These are phyloP conservation scores for Oryza rufipogon DNA, from an alignment of 176 grass and related monocot species.

Conservation along the genomic window DNA sequence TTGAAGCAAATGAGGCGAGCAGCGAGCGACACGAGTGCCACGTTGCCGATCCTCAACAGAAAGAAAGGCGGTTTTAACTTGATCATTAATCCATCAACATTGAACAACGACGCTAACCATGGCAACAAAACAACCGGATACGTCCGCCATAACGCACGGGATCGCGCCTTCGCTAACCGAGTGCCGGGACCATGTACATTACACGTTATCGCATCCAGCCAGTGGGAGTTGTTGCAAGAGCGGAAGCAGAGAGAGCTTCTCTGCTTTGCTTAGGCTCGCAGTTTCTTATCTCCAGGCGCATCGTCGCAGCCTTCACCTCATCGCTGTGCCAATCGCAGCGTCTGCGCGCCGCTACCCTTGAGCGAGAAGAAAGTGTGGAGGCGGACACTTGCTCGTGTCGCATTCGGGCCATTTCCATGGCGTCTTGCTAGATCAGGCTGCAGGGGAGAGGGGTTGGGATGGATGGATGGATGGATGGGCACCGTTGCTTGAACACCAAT, in stretches of 20 bases:
- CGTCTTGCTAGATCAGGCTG: constrained; percentile 23
- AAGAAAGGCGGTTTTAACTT: constrained; percentile 42
- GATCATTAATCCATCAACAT: constrained; percentile 32
- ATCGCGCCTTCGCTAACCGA: constrained; percentile 16
- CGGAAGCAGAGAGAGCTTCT: background rate
- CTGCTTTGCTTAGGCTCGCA: constrained; percentile 39
- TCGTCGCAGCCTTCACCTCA: too few relatives aligned
- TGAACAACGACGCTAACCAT: background rate
- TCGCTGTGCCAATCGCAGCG: background rate
- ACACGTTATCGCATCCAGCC: background rate
- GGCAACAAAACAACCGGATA: constrained; percentile 8
- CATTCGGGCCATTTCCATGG: constrained; percentile 11
- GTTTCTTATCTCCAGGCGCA: background rate
- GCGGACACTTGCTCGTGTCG: constrained; percentile 19
- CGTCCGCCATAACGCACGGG: constrained; percentile 29
- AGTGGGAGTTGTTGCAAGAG: background rate
- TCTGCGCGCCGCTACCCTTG: background rate
- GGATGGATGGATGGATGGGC: background rate
- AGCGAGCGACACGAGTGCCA: constrained; percentile 17
- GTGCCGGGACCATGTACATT: background rate
- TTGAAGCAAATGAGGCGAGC: constrained; percentile 8
- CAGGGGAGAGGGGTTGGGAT: background rate
- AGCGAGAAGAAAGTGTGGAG: constrained; percentile 9
- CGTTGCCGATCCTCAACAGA: background rate
- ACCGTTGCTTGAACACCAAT: constrained; percentile 45